Percentiles rank a stretch among this genome's conserved stretches.
Evolutionary conservation across 176 grass and related monocot genomes (phyloP).

Genomic region (Urochloa ruziziensis): DNA sequence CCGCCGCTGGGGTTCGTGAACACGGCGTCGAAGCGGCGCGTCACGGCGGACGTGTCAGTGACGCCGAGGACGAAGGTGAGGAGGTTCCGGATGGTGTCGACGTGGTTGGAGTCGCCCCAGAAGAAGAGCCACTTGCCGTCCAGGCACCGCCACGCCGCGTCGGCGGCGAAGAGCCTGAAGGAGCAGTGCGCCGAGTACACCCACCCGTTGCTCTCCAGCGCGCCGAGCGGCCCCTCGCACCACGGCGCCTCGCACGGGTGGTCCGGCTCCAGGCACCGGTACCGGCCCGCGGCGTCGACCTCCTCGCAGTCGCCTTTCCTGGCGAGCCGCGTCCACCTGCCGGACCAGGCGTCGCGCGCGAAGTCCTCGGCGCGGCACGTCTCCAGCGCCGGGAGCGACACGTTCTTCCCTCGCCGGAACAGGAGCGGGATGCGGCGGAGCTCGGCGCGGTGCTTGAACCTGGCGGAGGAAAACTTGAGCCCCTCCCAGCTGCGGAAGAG

Average conservation of each 20-base stretch:
- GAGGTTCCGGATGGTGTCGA: slow-evolving; percentile 90
- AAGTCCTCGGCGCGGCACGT: slow-evolving; percentile 60
- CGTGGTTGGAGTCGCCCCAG: slow-evolving; percentile 99
- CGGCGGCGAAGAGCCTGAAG: slow-evolving; percentile 72
- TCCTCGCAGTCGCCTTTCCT: slow-evolving; percentile 48
- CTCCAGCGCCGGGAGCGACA: slow-evolving; percentile 45
- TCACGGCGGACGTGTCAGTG: slow-evolving; percentile 48
- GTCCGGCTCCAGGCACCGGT: slow-evolving; percentile 61
- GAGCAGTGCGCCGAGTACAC: slow-evolving; percentile 97
- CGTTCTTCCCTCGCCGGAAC: slow-evolving; percentile 31
- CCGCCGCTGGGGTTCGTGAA: slow-evolving; percentile 56
- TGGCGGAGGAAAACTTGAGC: slow-evolving; percentile 77
- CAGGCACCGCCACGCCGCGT: slow-evolving; percentile 75
- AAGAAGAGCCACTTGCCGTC: slow-evolving; percentile 93
- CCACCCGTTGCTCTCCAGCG: slow-evolving; percentile 95
- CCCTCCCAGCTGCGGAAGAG: slow-evolving; percentile 91
- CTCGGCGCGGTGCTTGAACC: slow-evolving; percentile 73
- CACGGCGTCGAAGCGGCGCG: slow-evolving; percentile 64
- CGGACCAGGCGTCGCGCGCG: slow-evolving; percentile 53
- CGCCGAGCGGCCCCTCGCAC: slow-evolving; percentile 75
- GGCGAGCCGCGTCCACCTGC: slow-evolving; percentile 81
- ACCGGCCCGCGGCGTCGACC: slow-evolving; percentile 63
- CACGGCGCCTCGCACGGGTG: slow-evolving; percentile 70
- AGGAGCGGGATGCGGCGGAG: slow-evolving; percentile 47
- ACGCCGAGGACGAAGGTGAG: slow-evolving; percentile 72